A percentile compares a stretch with the other conserved stretches of the same genome.
Conservation (phyloP, 2,329 filamentous ascomycete genomes). For the Ophiostoma himal-ulmi region DNA sequence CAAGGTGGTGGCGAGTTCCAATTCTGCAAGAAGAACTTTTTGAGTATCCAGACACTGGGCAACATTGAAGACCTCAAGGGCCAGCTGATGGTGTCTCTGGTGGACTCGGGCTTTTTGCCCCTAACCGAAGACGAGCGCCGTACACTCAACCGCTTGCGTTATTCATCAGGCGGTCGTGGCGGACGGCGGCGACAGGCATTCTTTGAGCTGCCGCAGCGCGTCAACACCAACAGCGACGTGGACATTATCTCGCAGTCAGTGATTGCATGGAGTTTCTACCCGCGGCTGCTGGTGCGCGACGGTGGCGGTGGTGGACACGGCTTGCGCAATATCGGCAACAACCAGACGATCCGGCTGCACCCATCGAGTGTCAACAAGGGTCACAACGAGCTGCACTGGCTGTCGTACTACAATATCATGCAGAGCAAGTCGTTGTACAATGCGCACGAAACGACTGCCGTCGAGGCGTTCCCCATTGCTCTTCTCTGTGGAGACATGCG, state of each 20-base stretch:
- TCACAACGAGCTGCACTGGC: slow-evolving; percentile 62
- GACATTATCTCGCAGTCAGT: slow-evolving; percentile 74
- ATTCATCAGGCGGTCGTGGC: slow-evolving; percentile 36
- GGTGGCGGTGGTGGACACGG: slow-evolving; percentile 58
- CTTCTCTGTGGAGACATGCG: slow-evolving; percentile 84
- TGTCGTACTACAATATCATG: slow-evolving; percentile 98
- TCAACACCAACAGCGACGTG: slow-evolving; percentile 71
- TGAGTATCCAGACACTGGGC: slow-evolving; percentile 78
- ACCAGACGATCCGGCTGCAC: slow-evolving; percentile 81
- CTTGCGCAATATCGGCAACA: slow-evolving; percentile 87
- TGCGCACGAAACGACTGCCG: slow-evolving; percentile 79
- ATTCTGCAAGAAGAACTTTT: slow-evolving; percentile 92
- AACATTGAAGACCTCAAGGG: slow-evolving; percentile 96
- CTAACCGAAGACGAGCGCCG: slow-evolving; percentile 68
- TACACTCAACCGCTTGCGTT: slow-evolving; percentile 62
- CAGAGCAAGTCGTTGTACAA: slow-evolving; percentile 84
- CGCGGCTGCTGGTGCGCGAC: slow-evolving; percentile 80
- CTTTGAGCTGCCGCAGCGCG: slow-evolving; percentile 71
- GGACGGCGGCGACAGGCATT: slow-evolving; percentile 62
- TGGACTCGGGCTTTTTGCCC: slow-evolving; percentile 76
- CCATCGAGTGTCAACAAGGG: slow-evolving; percentile 84
- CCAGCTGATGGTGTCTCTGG: slow-evolving; percentile 77
- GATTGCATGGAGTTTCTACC: slow-evolving; percentile 92
- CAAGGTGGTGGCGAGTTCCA: slow-evolving; percentile 66
- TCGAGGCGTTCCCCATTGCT: slow-evolving; percentile 75